Conservation (phyloP, 1,284 basidiomycete species). For the Megacollybia platyphylla region DNA sequence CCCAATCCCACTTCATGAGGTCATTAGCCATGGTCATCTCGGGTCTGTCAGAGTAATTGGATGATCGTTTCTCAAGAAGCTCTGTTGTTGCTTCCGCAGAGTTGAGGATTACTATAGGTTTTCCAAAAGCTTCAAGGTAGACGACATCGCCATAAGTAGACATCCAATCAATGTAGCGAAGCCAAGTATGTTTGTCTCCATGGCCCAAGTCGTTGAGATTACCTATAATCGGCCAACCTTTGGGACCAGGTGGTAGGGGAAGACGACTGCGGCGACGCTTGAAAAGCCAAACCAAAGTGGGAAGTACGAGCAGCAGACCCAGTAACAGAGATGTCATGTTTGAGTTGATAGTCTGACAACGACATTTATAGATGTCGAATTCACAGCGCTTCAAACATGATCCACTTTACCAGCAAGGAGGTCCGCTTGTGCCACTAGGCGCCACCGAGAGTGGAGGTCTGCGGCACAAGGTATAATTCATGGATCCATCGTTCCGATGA, state of each 20-base stretch:
- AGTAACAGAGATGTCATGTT: too few species aligned
- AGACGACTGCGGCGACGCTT: not conserved
- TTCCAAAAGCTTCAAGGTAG: not conserved
- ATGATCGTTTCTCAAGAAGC: not conserved
- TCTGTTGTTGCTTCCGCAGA: not conserved
- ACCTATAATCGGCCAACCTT: conserved; percentile 1
- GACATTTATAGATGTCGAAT: too few species aligned
- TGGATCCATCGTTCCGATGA: too few species aligned
- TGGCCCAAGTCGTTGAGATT: conserved; percentile 1
- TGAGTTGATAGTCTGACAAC: too few species aligned
- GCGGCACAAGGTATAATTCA: too few species aligned
- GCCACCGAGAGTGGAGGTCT: too few species aligned
- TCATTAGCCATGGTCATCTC: not conserved
- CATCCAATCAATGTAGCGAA: not conserved
- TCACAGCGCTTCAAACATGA: too few species aligned
- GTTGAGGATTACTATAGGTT: not conserved
- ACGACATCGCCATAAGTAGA: not conserved
- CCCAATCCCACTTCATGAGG: not conserved
- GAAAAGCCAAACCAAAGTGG: not conserved
- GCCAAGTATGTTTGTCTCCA: not conserved
- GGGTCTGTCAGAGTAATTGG: conserved; percentile 1
- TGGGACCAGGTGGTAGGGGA: conserved; percentile 5
- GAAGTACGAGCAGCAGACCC: not conserved
- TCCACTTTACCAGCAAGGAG: too few species aligned
- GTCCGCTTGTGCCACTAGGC: too few species aligned